phyloP scores from a whole-genome alignment of 495 filamentous ascomycete genomes.

The Letharia lupina region DNA sequence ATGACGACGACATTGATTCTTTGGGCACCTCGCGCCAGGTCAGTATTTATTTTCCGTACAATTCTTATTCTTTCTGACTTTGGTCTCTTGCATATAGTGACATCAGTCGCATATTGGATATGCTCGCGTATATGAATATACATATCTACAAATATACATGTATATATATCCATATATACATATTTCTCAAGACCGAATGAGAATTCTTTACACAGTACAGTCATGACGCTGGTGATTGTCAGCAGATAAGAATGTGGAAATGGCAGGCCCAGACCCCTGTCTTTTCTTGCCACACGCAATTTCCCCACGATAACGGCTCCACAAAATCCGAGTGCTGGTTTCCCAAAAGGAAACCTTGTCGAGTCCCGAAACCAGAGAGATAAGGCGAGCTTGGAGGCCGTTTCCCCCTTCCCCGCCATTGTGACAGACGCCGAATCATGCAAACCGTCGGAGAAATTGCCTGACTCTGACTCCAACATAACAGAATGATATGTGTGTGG shows the following conservation, averaged over 20 bases:
- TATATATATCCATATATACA: too few species aligned
- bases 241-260: not conserved
- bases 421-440: conserved; percentile 1
- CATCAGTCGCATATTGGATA: not conserved
- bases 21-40: not conserved
- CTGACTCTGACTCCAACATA: too few species aligned
- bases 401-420: not conserved
- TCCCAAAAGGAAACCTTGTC: not conserved
- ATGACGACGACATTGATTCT: not conserved
- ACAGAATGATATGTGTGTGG: too few species aligned
- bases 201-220: too few species aligned
- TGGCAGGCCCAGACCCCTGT: not conserved
- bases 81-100: too few species aligned
- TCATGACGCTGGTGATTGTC: not conserved
- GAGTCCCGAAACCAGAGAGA: not conserved
- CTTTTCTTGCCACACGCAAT: not conserved
- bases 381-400: not conserved
- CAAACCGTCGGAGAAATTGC: not conserved
- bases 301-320: conserved; percentile 21
- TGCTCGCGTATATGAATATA: too few species aligned
- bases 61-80: too few species aligned
- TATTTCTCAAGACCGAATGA: not conserved
- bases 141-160: too few species aligned
- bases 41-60: too few species aligned
- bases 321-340: not conserved